Percentiles rank a stretch among this genome's conserved stretches.
These are phyloP conservation scores for Rubus idaeus DNA, from an alignment of 306 rosid genomes.

Conservation along the genomic window DNA sequence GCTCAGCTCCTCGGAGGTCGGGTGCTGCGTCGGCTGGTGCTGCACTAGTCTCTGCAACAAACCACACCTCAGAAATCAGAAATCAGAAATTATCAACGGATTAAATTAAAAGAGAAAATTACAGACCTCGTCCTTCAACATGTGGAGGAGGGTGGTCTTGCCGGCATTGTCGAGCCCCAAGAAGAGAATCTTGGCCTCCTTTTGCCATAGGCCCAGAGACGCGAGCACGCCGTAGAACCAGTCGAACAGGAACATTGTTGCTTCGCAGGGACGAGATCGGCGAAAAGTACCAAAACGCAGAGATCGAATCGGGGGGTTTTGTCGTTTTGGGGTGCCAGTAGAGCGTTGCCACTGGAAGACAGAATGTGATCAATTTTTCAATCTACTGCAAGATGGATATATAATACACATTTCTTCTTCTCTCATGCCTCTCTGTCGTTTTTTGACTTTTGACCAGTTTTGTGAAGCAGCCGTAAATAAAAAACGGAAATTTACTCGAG, in stretches of 20 bases:
- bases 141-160: conserved; percentile 93
- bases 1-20: conserved; percentile 91
- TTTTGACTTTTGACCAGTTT: not conserved
- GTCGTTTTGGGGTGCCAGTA: not conserved
- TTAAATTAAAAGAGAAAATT: not conserved
- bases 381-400: too few species aligned
- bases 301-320: not conserved
- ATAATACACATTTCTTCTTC: too few species aligned
- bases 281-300: not conserved
- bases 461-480: not conserved
- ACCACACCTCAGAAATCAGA: not conserved
- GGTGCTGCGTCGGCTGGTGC: conserved; percentile 92
- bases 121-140: conserved; percentile 95
- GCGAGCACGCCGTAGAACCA: conserved; percentile 94
- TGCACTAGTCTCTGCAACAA: conserved; percentile 78
- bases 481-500: not conserved
- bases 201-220: conserved; percentile 92
- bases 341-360: not conserved
- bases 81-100: not conserved
- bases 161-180: conserved; percentile 96
- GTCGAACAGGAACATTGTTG: conserved; percentile 68
- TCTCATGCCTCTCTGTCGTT: not conserved
- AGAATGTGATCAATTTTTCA: too few species aligned
- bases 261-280: conserved; percentile 21
- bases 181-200: conserved; percentile 96